Evolutionary conservation across 371 early-diverging fungal species (phyloP), one percentile per base, ranked within the genome.

Genomic region (Rhizopus microsporus): DNA sequence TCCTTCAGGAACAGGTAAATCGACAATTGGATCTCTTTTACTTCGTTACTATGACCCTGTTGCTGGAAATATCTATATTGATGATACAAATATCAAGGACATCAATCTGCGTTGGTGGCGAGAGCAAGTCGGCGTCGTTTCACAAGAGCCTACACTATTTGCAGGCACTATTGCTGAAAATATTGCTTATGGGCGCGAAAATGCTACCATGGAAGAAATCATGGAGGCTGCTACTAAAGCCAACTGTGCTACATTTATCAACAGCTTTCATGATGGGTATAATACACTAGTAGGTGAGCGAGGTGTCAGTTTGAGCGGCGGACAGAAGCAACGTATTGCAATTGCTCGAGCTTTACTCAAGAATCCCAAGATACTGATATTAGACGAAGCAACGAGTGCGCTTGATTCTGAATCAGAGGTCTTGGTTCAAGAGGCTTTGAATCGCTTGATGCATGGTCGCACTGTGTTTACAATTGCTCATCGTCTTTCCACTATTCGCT

Each of bases 331-430:
- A 61, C 75, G 69, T 5, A 74, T 91, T 65, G 81, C 85, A 35
- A 78, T 94, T 58, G 92, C 93, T 3, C 73, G 94, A 13, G 92
- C 92, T 3, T 63, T 93, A 16, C 62, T 92, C 31, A 80, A 84
- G 48, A 74, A 89, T 59, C 90, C 91, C 8, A 80, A 78, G 45
- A 79, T 92, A 47, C 74, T 94, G 15, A 76, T 95, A 4, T 67
- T 94, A 53, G 97, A 96, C 68, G 95, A 96, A 71, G 93, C 95
- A 1, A 95, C 97, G 0, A 85, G 89, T 42, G 89, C 91, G 7
- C 39, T 80, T 51, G 95, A 96, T 81, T 77, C 89, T 17, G 80
- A 80, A 57, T 81, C 81, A 1, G 88, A 87, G 57, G 69, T 75
- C 7, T 59, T 86, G 31, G 85, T 88, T 1, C 85, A 86, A 48